Percentiles rank a stretch among this genome's conserved stretches.
Conservation (phyloP, 768 basidiomycete genomes). For the Tulasnella sp. region DNA sequence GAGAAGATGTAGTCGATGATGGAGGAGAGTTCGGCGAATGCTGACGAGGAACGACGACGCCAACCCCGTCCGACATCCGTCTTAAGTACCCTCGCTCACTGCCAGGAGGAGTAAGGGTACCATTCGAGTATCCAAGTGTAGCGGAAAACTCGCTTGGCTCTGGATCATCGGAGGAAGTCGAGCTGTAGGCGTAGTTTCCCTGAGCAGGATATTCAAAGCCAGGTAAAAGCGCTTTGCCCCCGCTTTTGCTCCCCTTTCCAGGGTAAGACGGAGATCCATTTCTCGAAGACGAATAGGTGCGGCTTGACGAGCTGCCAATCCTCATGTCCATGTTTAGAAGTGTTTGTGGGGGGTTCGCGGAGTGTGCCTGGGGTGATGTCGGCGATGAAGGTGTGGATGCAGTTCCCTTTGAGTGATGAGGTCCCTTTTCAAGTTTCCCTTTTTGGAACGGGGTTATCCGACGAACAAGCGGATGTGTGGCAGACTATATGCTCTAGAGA, state of each 20-base stretch:
- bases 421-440: neutral
- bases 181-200: neutral
- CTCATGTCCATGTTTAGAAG: neutral
- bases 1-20: neutral
- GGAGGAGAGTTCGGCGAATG: neutral
- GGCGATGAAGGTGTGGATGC: neutral
- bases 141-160: neutral
- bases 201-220: neutral
- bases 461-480: neutral
- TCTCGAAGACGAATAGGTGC: neutral
- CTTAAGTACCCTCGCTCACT: conserved; percentile 2
- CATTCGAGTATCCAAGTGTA: neutral
- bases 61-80: neutral
- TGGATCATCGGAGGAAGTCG: neutral
- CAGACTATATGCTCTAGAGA: neutral
- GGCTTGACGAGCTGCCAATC: neutral
- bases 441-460: neutral
- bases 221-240: neutral
- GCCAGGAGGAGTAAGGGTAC: neutral
- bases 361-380: neutral
- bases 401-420: neutral
- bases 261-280: neutral
- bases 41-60: conserved; percentile 4
- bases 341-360: neutral
- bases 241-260: neutral